Evolutionary conservation across 352 stramenopile species (phyloP).

Genomic region (Phytophthora pseudosyringae): DNA sequence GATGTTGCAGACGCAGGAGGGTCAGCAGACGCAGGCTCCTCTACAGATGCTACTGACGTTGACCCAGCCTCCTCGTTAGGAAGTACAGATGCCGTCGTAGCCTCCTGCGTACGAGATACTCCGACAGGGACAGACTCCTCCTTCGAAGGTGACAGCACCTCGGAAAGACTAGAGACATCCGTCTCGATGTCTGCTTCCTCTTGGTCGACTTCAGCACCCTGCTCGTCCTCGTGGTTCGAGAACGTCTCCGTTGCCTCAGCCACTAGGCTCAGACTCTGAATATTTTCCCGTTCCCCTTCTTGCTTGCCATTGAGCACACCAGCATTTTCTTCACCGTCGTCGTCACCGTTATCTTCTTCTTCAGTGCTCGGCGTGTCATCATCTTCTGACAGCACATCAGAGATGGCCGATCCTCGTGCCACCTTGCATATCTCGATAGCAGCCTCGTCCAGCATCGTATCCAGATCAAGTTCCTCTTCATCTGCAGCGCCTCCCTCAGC

Average conservation of each 20-base stretch:
- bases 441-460: slow-evolving; percentile 31
- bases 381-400: slow-evolving; percentile 41
- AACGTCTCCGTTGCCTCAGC: slow-evolving; percentile 8
- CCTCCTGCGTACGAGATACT: slow-evolving; percentile 4
- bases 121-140: not conserved
- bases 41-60: not conserved
- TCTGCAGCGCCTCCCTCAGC: not conserved
- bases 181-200: not conserved
- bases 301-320: not conserved
- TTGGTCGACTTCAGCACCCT: not conserved
- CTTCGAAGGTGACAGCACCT: not conserved
- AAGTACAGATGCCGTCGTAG: not conserved
- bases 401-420: slow-evolving; percentile 22
- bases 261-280: slow-evolving; percentile 17
- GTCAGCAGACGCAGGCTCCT: not conserved
- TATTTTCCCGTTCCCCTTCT: slow-evolving; percentile 6
- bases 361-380: slow-evolving; percentile 27
- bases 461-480: slow-evolving; percentile 20
- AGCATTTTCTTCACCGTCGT: slow-evolving; percentile 10
- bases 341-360: slow-evolving; percentile 17
- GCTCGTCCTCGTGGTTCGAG: slow-evolving; percentile 1
- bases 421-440: slow-evolving; percentile 35
- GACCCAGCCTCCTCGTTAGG: not conserved
- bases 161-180: not conserved
- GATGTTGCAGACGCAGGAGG: slow-evolving; percentile 17